Evolutionary conservation across 2,329 filamentous ascomycete genomes (phyloP), one percentile per base, ranked within the genome.

Genomic region (Cordyceps cateniannulata): DNA sequence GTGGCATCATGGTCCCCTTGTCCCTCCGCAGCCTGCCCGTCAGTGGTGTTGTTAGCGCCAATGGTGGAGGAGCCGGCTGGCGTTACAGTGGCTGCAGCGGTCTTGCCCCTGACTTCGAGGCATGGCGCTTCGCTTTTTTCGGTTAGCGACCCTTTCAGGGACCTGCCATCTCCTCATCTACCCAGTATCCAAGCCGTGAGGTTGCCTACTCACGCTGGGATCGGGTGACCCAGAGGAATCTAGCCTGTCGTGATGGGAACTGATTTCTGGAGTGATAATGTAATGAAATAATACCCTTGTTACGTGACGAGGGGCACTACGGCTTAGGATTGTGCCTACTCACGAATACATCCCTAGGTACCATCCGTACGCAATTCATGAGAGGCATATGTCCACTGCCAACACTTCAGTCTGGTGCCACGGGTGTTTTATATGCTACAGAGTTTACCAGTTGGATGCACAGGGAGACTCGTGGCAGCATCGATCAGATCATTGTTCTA

Each of bases 81-180:
- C 38, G 45, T 44, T 25, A 24, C 24, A 42, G 48, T 24, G 38
- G n/a, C 16, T n/a, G 29, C 45, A 45, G 38, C 20, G 44, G 1
- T 25, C 54, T n/a, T 58, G 45, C 57, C 57, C 57, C 57, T 59
- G 49, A 59, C 45, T 52, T 59, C 40, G 7, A 7, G 38, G 38
- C 20, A 27, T 52, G 57, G 38, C 27, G 29, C 57, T 6, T 10
- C 40, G 22, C n/a, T 27, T 53, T 29, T 35, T 53, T 47, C 24
- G 57, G 49, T 47, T 52, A 52, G 57, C n/a, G 6, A 25, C 27
- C 10, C 14, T 50, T 35, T 9, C 10, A 35, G 32, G 8, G 32
- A 35, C 22, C n/a, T 20, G 32, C 9, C 12, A 9, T 47, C 32
- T 48, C 53, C 32, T 42, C 12, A 40, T 27, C 20, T 29, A 32